These are phyloP conservation scores for Aspergillus nomiae DNA, from an alignment of 2,329 filamentous ascomycete species.

Conservation along the genomic window DNA sequence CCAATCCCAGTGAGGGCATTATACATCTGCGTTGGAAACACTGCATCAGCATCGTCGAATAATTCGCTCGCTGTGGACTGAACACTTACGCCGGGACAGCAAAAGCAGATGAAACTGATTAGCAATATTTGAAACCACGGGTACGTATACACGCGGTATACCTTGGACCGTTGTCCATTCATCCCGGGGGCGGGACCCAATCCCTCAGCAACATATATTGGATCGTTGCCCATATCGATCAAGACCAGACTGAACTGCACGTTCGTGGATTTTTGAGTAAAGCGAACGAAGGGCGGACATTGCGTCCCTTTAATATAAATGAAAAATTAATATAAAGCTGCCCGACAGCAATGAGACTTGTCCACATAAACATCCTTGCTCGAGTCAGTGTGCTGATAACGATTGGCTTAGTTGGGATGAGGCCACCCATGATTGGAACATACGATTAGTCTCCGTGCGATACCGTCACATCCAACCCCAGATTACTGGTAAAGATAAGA, in stretches of 20 bases:
- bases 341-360: background rate
- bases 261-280: background rate
- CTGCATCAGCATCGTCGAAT: background rate
- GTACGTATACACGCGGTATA: conserved; percentile 22
- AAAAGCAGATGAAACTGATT: conserved; percentile 55
- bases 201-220: background rate
- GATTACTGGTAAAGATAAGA: background rate
- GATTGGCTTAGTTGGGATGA: background rate
- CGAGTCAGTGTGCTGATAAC: background rate
- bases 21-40: conserved; percentile 45
- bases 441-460: background rate
- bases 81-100: conserved; percentile 40
- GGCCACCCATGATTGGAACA: background rate
- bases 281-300: background rate
- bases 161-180: background rate
- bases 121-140: conserved; percentile 53
- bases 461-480: background rate
- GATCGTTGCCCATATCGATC: background rate
- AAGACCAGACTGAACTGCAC: background rate
- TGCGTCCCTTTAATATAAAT: background rate
- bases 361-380: background rate
- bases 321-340: background rate
- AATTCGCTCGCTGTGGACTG: too few relatives aligned
- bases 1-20: conserved; percentile 51
- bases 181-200: background rate